A percentile compares a stretch with the other conserved stretches of the same genome.
These are phyloP conservation scores for Discostella pseudostelligera DNA, from an alignment of 108 stramenopile species.

Conservation along the genomic window DNA sequence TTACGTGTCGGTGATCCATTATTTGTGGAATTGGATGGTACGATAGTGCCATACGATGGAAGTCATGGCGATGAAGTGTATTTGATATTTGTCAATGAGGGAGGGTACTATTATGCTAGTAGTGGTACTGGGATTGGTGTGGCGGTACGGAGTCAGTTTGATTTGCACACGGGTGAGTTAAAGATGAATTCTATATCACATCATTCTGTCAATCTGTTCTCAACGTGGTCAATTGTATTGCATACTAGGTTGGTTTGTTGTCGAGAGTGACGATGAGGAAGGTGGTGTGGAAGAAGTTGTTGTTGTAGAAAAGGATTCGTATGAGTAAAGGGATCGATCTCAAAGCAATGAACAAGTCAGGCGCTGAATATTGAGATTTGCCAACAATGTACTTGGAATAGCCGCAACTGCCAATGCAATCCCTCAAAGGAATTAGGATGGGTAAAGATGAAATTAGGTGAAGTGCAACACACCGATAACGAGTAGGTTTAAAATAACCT, in stretches of 20 bases:
- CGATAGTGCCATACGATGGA: conserved; percentile 69
- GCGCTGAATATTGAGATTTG: too few species aligned
- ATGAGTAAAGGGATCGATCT: conserved; percentile 17
- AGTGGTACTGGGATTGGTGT: conserved; percentile 77
- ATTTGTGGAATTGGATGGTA: conserved; percentile 67
- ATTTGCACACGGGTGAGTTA: conserved; percentile 48
- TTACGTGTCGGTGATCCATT: conserved; percentile 70
- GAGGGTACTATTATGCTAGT: conserved; percentile 83
- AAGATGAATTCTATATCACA: neutral
- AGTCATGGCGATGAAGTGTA: conserved; percentile 69
- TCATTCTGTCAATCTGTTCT: neutral
- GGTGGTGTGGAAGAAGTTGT: conserved; percentile 31
- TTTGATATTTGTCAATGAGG: conserved; percentile 86
- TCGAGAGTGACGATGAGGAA: conserved; percentile 36
- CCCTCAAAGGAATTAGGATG: too few species aligned
- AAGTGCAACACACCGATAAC: too few species aligned
- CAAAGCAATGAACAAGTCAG: too few species aligned
- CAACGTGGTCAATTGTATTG: neutral
- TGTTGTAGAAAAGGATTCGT: conserved; percentile 36
- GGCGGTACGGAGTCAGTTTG: conserved; percentile 55
- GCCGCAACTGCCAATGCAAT: too few species aligned
- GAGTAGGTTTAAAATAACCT: too few species aligned
- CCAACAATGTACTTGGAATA: too few species aligned
- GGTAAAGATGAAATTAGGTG: too few species aligned
- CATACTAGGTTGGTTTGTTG: conserved; percentile 27